phyloP scores from a whole-genome alignment of 306 rosid genomes.

The Vachellia pachyceras region DNA sequence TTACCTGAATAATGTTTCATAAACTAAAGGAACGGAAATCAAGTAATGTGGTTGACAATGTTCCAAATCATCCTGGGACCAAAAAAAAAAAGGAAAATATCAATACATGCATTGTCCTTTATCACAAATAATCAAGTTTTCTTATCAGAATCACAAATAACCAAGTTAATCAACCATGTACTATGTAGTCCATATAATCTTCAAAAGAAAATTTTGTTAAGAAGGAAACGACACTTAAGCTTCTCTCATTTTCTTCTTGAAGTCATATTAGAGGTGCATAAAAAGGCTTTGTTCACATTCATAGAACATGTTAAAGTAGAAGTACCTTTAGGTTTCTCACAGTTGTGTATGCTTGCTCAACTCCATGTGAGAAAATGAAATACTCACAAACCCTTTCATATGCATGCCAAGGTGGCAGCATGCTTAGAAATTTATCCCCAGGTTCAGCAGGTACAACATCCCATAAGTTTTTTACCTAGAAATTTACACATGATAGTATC shows the following conservation, averaged over 20 bases:
- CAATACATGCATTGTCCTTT: constrained; percentile 12
- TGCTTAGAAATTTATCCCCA: constrained; percentile 90
- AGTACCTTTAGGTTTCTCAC: constrained; percentile 90
- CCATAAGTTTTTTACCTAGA: constrained; percentile 71
- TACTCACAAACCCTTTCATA: constrained; percentile 92
- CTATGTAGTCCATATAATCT: constrained; percentile 2
- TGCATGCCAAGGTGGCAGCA: constrained; percentile 99
- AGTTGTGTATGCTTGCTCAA: constrained; percentile 81
- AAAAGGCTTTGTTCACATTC: constrained; percentile 17
- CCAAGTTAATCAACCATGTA: constrained; percentile 14
- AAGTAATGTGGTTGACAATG: constrained; percentile 73
- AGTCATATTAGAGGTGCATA: constrained; percentile 9
- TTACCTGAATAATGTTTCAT: constrained; percentile 92
- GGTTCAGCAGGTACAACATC: constrained; percentile 74
- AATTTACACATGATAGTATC: constrained; percentile 32
- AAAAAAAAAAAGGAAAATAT: constrained; percentile 24
- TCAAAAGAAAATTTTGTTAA: not conserved
- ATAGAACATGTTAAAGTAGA: constrained; percentile 28
- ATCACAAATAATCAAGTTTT: constrained; percentile 9
- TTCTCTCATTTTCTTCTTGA: not conserved
- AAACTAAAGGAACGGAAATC: constrained; percentile 91
- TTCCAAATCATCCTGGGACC: constrained; percentile 73
- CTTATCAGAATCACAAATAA: not conserved
- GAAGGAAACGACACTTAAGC: not conserved
- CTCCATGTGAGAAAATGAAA: constrained; percentile 76